Conservation (phyloP, 1,284 basidiomycete genomes). For the Ustilago trichophora region DNA sequence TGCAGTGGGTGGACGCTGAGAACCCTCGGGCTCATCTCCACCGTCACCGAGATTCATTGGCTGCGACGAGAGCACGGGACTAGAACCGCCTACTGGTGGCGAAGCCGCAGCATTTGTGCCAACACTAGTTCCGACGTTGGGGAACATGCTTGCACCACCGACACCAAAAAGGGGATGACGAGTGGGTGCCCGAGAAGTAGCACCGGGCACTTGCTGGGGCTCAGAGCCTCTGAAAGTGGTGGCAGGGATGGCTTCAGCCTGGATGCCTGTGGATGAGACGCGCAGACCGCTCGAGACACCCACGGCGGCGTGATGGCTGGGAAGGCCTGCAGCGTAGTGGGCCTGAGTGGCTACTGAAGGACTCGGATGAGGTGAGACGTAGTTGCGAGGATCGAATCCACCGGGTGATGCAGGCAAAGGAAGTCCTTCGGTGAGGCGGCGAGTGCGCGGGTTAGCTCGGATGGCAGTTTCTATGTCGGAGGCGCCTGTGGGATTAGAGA, state of each 20-base stretch:
- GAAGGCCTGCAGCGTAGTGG: slow-evolving; percentile 43
- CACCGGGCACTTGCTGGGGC: slow-evolving; percentile 32
- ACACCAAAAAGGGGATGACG: slow-evolving; percentile 41
- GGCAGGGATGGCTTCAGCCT: slow-evolving; percentile 5
- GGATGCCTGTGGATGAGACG: slow-evolving; percentile 18
- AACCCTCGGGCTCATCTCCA: slow-evolving; percentile 6
- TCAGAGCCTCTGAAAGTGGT: slow-evolving; percentile 20
- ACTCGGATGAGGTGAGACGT: slow-evolving; percentile 44
- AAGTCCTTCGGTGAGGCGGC: slow-evolving; percentile 34
- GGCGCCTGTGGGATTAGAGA: slow-evolving; percentile 13
- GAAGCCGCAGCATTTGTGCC: slow-evolving; percentile 37
- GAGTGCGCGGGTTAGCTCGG: slow-evolving; percentile 30
- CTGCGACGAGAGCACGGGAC: slow-evolving; percentile 40
- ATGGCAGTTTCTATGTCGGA: slow-evolving; percentile 34
- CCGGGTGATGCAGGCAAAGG: slow-evolving; percentile 18
- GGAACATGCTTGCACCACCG: slow-evolving; percentile 32
- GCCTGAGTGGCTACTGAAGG: slow-evolving; percentile 51
- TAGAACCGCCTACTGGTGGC: slow-evolving; percentile 33
- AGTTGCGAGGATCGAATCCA: slow-evolving; percentile 47
- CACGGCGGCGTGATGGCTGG: slow-evolving; percentile 36
- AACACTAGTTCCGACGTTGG: slow-evolving; percentile 34
- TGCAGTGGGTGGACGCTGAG: slow-evolving; percentile 29
- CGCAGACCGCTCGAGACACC: slow-evolving; percentile 37
- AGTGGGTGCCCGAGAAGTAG: slow-evolving; percentile 19
- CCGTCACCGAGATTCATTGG: slow-evolving; percentile 19